Evolutionary conservation across 2,329 filamentous ascomycete species (phyloP), one percentile per base, ranked within the genome.

Genomic region (Diplocarpon rosae): DNA sequence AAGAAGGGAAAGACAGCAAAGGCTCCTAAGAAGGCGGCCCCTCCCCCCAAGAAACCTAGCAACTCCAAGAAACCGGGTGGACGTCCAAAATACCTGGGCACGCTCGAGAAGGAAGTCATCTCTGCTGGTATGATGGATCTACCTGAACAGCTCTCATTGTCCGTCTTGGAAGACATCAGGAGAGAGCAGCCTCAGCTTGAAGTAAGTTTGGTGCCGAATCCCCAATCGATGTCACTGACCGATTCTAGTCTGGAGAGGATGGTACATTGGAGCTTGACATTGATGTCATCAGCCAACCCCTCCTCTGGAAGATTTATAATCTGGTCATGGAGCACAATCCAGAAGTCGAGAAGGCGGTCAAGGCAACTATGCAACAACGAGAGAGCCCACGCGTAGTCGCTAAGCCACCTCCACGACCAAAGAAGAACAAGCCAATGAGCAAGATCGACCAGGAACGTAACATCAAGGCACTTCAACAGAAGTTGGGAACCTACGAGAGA

Each of bases 121-220:
- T 90, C 87, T 1, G 81, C 83, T 47, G 84, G 85, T 12, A 92
- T 95, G 52, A 84, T 82, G 56, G 80, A 81, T 50, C 77, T 96
- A 46, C 80, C 88, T 14, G 82, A 83, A 39, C 70, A 72, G n/a
- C 80, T 86, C 53, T 83, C 95, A 59, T 75, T 81, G 39, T 78
- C 79, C 54, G 87, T 90, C 0, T 85, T 95, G 28, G 78, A 83
- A 48, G 89, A 96, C 50, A 96, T 98, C 60, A 87, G 93, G 62
- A 78, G 78, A 52, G 90, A 94, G 54, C 65, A 85, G 69, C 68
- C 85, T 66, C 70, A 83, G 71, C 71, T 92, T 68, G 73, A 76
- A 71, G 73, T 68, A 63, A 61, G 64, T 58, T 7, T 46, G 37
- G 6, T 8, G 16, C 37, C 37, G 15, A 7, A 29, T 33, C 28